phyloP scores from a whole-genome alignment of 1,284 basidiomycete species.

The Cryptococcus wingfieldii region DNA sequence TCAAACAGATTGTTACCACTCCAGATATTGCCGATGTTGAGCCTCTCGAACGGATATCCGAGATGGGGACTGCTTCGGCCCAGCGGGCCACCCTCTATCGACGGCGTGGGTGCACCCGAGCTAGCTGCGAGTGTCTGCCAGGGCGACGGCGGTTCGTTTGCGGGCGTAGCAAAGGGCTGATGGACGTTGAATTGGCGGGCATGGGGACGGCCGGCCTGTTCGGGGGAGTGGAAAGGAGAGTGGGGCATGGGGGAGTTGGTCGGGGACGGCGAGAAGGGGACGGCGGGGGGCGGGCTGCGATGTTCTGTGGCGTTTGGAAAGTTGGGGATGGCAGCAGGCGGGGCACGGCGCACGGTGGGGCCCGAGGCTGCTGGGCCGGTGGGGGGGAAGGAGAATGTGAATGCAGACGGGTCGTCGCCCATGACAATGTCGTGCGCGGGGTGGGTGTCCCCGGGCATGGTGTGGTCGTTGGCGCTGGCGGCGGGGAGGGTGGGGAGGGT shows the following conservation, averaged over 20 bases:
- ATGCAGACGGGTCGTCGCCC: no score
- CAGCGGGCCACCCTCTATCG: slow-evolving; percentile 31
- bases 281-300: slow-evolving; percentile 17
- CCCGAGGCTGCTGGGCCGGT: neutral
- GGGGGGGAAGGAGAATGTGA: neutral
- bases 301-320: slow-evolving; percentile 23
- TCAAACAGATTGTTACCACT: slow-evolving; percentile 34
- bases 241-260: slow-evolving; percentile 16
- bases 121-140: slow-evolving; percentile 45
- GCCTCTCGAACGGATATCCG: slow-evolving; percentile 45
- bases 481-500: slow-evolving; percentile 3
- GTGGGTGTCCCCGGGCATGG: neutral
- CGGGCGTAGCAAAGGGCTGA: slow-evolving; percentile 10
- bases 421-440: no score
- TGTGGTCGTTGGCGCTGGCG: neutral
- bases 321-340: slow-evolving; percentile 26
- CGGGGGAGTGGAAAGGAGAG: slow-evolving; percentile 16
- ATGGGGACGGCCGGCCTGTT: slow-evolving; percentile 5
- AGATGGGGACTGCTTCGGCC: slow-evolving; percentile 40
- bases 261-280: slow-evolving; percentile 26
- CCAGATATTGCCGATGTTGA: slow-evolving; percentile 43
- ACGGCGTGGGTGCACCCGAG: slow-evolving; percentile 48
- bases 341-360: slow-evolving; percentile 14
- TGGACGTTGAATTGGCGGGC: slow-evolving; percentile 4
- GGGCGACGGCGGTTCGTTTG: slow-evolving; percentile 24